Evolutionary conservation across 306 rosid genomes (phyloP).

Genomic region (Ormosia emarginata): DNA sequence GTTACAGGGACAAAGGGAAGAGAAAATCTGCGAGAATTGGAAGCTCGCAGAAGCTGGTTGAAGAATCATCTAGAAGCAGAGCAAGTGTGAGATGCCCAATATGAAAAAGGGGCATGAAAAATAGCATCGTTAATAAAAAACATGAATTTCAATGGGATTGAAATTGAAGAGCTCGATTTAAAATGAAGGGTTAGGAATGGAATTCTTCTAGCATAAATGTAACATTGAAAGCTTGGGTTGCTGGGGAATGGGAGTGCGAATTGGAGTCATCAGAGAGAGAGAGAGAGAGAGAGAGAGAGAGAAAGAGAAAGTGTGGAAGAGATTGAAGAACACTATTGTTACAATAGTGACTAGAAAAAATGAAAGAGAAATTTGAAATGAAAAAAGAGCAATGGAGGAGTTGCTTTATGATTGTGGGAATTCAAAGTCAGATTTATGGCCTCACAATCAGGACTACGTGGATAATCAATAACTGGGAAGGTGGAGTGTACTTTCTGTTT

Average conservation of each 20-base stretch:
- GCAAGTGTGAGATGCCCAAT: constrained; percentile 15
- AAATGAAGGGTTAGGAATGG: background rate
- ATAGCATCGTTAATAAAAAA: constrained; percentile 4
- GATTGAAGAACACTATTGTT: background rate
- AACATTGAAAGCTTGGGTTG: constrained; percentile 31
- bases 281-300: background rate
- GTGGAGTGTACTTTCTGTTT: background rate
- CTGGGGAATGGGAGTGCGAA: background rate
- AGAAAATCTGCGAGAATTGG: constrained; percentile 36
- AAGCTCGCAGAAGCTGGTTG: constrained; percentile 45
- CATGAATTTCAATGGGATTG: constrained; percentile 35
- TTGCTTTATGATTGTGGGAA: background rate
- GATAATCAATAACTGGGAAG: constrained; percentile 33
- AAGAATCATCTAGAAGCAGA: constrained; percentile 51
- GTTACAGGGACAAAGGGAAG: constrained; percentile 53
- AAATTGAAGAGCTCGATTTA: background rate
- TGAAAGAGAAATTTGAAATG: background rate
- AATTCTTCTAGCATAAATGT: background rate
- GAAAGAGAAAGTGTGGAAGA: no score
- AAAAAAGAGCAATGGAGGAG: background rate
- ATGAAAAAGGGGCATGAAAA: constrained; percentile 5
- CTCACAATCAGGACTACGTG: constrained; percentile 58
- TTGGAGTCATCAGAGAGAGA: background rate
- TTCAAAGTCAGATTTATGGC: constrained; percentile 35
- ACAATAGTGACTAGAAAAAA: background rate